These are phyloP conservation scores for Coix lacrymajobi DNA, from an alignment of 176 grass and related monocot species.

Conservation along the genomic window DNA sequence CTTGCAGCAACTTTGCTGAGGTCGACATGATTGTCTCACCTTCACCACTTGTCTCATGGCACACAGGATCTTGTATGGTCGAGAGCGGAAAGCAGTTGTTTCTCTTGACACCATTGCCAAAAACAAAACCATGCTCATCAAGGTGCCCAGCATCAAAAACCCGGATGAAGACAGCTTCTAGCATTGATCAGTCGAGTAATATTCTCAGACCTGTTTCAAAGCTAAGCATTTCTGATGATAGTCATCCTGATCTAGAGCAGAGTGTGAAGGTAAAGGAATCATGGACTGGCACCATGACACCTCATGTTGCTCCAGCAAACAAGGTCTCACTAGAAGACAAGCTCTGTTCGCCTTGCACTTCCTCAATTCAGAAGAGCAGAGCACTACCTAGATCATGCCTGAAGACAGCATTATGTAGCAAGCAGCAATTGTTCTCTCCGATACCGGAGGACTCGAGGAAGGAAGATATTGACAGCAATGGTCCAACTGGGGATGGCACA, in stretches of 20 bases:
- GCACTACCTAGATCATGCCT: constrained; percentile 28
- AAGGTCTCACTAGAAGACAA: constrained; percentile 5
- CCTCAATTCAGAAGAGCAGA: constrained; percentile 50
- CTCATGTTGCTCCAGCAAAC: constrained; percentile 24
- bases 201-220: constrained; percentile 40
- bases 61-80: constrained; percentile 53
- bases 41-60: constrained; percentile 92
- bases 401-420: constrained; percentile 31
- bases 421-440: constrained; percentile 35
- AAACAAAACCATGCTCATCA: constrained; percentile 39
- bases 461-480: constrained; percentile 18
- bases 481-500: constrained; percentile 1
- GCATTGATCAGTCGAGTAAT: background rate
- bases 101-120: constrained; percentile 74
- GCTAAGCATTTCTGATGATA: constrained; percentile 23
- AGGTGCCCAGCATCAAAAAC: constrained; percentile 41
- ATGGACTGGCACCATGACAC: background rate
- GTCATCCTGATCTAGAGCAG: constrained; percentile 12
- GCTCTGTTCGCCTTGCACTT: constrained; percentile 21
- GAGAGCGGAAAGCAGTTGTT: constrained; percentile 81
- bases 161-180: constrained; percentile 12
- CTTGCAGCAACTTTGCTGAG: constrained; percentile 43
- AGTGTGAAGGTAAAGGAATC: constrained; percentile 26
- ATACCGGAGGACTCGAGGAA: constrained; percentile 37
- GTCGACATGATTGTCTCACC: constrained; percentile 65